Base-by-base conservation (phyloP, 805 yeast species). In the Yarrowia alimentaria region DNA sequence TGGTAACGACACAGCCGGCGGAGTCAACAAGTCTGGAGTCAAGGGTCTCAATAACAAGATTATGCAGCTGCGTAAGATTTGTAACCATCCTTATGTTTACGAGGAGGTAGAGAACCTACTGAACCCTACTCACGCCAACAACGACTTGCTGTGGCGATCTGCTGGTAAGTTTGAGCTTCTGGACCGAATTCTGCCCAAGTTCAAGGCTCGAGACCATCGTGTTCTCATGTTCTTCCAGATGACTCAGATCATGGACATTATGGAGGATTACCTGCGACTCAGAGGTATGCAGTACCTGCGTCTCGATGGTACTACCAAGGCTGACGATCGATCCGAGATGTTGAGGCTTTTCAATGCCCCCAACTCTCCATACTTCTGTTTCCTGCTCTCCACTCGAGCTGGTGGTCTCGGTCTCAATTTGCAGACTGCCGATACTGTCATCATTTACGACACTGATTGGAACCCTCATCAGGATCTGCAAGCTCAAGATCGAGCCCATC, bases 381-480 rank as follows among this genome's bases (percentile, higher is more conserved):
- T 91, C 68, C 72, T 91, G 61, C 71, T 91, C 48, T 85, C 95
- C 6, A 91, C 99, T 0, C 84, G 99, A 71, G 99, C 99, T 30
- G 99, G 99, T 74, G 99, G 99, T 56, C 75, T 91, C 55, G 99
- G 99, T 59, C 78, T 91, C 59, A 91, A 91, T 66, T 73, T 91
- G 64, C 98, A 93, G 68, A 87, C 96, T 17, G 99, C 99, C 2
- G 99, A 91, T 67, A 91, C 98, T 1, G 99, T 91, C 45, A 87
- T 91, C 58, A 93, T 91, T 56, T 91, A 89, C 66, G 99, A 91
- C 65, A 88, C 97, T 1, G 99, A 91, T 71, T 91, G 99, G 99
- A 91, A 91, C 68, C 99, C 99, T 3, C 98, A 91, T 73, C 98
- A 93, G 68, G 99, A 91, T 78, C 78, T 91, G 67, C 99, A 91